Evolutionary conservation across 2,329 filamentous ascomycete genomes (phyloP).

Genomic region (Dactylonectria estremocensis): DNA sequence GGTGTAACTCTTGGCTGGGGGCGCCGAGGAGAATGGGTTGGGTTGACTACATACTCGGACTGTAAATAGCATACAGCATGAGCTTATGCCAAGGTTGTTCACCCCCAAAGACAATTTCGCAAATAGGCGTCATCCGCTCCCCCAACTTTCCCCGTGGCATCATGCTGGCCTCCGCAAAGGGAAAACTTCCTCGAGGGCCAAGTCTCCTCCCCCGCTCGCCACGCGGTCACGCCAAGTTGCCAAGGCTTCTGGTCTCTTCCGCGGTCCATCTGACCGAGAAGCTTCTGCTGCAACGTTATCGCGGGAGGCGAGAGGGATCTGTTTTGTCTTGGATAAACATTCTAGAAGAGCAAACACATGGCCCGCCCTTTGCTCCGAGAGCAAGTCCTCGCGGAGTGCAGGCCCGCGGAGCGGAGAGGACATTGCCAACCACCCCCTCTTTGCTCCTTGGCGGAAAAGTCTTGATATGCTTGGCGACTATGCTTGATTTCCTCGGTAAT

Average conservation of each 20-base stretch:
- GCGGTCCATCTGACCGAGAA: neutral
- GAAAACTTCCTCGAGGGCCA: neutral
- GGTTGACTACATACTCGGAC: too few species aligned
- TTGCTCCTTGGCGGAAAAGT: neutral
- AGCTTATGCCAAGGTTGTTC: neutral
- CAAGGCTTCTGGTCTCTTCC: slow-evolving; percentile 3
- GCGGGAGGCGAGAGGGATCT: neutral
- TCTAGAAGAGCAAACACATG: neutral
- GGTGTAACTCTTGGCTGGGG: neutral
- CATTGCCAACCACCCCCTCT: neutral
- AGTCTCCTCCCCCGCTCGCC: slow-evolving; percentile 1
- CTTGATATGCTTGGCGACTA: slow-evolving; percentile 10
- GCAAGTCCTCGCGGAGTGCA: neutral
- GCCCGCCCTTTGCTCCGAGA: neutral
- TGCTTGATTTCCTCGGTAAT: neutral
- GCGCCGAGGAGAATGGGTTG: neutral
- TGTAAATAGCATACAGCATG: neutral
- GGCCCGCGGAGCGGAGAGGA: neutral
- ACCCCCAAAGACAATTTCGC: neutral
- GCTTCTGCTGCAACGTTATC: slow-evolving; percentile 3
- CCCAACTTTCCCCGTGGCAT: neutral
- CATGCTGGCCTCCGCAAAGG: neutral
- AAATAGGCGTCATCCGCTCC: neutral
- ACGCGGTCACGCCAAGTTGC: neutral
- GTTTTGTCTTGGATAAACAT: neutral